These are phyloP conservation scores for Podospora anserina DNA, from an alignment of 495 filamentous ascomycete genomes.

Conservation along the genomic window DNA sequence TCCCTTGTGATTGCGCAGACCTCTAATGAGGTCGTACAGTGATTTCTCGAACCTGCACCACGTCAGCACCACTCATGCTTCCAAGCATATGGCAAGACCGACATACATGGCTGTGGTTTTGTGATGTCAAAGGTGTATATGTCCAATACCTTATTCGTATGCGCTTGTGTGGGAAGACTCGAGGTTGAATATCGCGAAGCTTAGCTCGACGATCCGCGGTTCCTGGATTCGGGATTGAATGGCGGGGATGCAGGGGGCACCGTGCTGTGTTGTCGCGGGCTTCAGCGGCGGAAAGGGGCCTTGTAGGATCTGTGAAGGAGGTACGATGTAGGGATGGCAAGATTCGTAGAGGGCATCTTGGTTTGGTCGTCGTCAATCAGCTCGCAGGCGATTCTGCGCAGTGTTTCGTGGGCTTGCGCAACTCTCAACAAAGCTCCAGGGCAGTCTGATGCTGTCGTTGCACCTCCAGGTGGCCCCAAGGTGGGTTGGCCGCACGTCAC, in stretches of 20 bases:
- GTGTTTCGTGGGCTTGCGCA: not conserved
- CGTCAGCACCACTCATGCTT: constrained; percentile 25
- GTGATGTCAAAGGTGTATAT: constrained; percentile 5
- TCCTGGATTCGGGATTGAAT: not conserved
- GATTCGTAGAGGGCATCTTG: constrained; percentile 17
- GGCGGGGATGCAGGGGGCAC: not conserved
- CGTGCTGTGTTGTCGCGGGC: constrained; percentile 6
- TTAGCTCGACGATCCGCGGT: not conserved
- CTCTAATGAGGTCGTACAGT: constrained; percentile 96
- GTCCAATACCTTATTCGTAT: not conserved
- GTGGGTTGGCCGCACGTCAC: constrained; percentile 20
- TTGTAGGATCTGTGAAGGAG: constrained; percentile 6
- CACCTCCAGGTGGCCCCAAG: constrained; percentile 1
- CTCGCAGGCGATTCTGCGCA: constrained; percentile 1
- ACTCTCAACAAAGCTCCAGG: not conserved
- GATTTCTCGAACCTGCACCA: constrained; percentile 91
- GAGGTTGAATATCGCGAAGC: not conserved
- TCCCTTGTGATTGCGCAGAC: constrained; percentile 88
- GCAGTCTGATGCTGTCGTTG: not conserved
- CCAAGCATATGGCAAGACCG: not conserved
- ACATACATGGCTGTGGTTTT: constrained; percentile 25
- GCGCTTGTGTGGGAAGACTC: not conserved
- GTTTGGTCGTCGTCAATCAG: not conserved
- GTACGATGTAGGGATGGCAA: not conserved
- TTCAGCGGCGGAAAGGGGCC: constrained; percentile 11